These are phyloP conservation scores for Lenzites betulinus DNA, from an alignment of 768 basidiomycete genomes.

Conservation along the genomic window DNA sequence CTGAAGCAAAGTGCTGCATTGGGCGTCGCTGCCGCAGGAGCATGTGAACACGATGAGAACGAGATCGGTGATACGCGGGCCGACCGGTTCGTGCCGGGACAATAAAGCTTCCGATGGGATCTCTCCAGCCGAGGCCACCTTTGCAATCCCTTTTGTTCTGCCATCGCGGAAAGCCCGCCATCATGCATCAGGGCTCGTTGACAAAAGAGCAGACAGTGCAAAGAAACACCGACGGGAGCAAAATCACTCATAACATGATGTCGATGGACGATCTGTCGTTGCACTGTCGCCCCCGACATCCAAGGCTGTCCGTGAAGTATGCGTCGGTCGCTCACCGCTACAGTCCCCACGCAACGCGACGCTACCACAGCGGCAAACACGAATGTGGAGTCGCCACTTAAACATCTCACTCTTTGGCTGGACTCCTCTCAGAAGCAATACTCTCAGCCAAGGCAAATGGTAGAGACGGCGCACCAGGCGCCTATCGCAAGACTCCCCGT, in stretches of 20 bases:
- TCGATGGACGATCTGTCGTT: conserved; percentile 8
- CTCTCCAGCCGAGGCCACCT: not conserved
- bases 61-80: conserved; percentile 12
- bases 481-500: conserved; percentile 45
- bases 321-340: conserved; percentile 18
- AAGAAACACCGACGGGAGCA: not conserved
- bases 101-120: conserved; percentile 15
- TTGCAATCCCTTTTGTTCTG: conserved; percentile 14
- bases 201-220: conserved; percentile 11
- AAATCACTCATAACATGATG: conserved; percentile 20
- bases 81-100: conserved; percentile 4
- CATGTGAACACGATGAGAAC: conserved; percentile 19
- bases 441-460: not conserved
- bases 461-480: not conserved
- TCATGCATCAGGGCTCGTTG: not conserved
- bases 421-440: not conserved
- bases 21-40: not conserved
- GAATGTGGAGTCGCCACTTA: not conserved
- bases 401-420: conserved; percentile 14
- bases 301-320: conserved; percentile 8
- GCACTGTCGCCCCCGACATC: conserved; percentile 5
- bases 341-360: conserved; percentile 19
- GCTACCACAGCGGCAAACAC: not conserved
- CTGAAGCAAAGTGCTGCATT: conserved; percentile 6
- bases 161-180: not conserved